Percentiles rank a stretch among this genome's conserved stretches.
These are phyloP conservation scores for Penicillium aurantiogriseum DNA, from an alignment of 2,329 filamentous ascomycete genomes.

Conservation along the genomic window DNA sequence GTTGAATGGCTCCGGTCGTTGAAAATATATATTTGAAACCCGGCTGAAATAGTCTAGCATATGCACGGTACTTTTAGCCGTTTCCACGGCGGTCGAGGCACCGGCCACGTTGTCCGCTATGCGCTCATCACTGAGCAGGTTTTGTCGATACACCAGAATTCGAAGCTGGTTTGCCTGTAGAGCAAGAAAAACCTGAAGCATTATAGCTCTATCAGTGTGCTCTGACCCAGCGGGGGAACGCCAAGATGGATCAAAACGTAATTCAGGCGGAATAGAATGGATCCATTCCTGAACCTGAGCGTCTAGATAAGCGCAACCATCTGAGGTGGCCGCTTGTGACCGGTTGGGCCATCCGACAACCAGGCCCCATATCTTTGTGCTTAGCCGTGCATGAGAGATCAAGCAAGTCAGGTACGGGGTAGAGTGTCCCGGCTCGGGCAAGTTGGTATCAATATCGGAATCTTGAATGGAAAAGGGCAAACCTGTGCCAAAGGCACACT, in stretches of 20 bases:
- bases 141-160: conserved; percentile 47
- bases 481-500: conserved; percentile 54
- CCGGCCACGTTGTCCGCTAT: conserved; percentile 38
- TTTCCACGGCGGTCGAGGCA: conserved; percentile 44
- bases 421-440: conserved; percentile 45
- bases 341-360: conserved; percentile 40
- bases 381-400: conserved; percentile 49
- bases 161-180: conserved; percentile 49
- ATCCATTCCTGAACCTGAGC: conserved; percentile 48
- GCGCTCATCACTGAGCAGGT: conserved; percentile 40
- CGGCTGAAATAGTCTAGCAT: conserved; percentile 41
- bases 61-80: conserved; percentile 39
- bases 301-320: conserved; percentile 44
- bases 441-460: conserved; percentile 50
- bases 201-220: conserved; percentile 39
- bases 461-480: conserved; percentile 52
- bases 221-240: conserved; percentile 14
- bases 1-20: conserved; percentile 43
- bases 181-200: conserved; percentile 45
- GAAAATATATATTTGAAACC: conserved; percentile 40
- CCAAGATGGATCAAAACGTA: conserved; percentile 39
- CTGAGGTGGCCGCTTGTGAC: conserved; percentile 35
- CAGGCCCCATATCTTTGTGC: conserved; percentile 49
- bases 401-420: conserved; percentile 49
- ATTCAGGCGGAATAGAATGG: conserved; percentile 45